phyloP scores from a whole-genome alignment of 2,329 filamentous ascomycete genomes.

The Alternaria sp. region DNA sequence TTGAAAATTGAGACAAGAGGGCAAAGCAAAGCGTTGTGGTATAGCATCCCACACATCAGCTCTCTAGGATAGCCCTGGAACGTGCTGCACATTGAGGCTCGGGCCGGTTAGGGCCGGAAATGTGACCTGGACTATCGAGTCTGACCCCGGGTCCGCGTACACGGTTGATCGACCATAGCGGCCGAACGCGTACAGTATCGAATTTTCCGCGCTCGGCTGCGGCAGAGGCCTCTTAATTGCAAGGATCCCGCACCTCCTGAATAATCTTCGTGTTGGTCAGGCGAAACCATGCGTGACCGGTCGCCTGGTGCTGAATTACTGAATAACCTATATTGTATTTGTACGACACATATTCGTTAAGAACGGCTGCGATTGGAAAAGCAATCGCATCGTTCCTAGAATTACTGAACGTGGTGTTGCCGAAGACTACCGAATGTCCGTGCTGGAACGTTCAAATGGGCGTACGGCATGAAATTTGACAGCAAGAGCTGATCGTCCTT shows the following conservation, averaged over 20 bases:
- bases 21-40: constrained; percentile 18
- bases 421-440: constrained; percentile 38
- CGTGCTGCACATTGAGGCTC: constrained; percentile 34
- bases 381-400: constrained; percentile 25
- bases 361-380: constrained; percentile 29
- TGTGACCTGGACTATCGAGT: constrained; percentile 25
- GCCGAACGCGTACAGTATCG: constrained; percentile 23
- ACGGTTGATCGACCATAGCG: constrained; percentile 42
- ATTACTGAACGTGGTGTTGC: constrained; percentile 26
- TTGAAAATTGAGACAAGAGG: constrained; percentile 2
- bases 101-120: constrained; percentile 41
- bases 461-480: constrained; percentile 37
- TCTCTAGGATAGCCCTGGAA: constrained; percentile 20
- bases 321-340: constrained; percentile 26
- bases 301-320: constrained; percentile 12
- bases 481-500: constrained; percentile 34
- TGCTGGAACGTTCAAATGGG: constrained; percentile 38
- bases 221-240: constrained; percentile 12
- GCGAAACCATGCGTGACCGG: constrained; percentile 13
- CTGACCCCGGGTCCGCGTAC: constrained; percentile 18
- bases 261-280: constrained; percentile 16
- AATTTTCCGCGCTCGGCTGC: constrained; percentile 26
- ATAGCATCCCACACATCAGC: constrained; percentile 6
- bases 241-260: constrained; percentile 19
- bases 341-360: constrained; percentile 32